A percentile compares a stretch with the other conserved stretches of the same genome.
phyloP scores from a whole-genome alignment of 768 basidiomycete genomes.

The Hortiboletus flavorubellus region DNA sequence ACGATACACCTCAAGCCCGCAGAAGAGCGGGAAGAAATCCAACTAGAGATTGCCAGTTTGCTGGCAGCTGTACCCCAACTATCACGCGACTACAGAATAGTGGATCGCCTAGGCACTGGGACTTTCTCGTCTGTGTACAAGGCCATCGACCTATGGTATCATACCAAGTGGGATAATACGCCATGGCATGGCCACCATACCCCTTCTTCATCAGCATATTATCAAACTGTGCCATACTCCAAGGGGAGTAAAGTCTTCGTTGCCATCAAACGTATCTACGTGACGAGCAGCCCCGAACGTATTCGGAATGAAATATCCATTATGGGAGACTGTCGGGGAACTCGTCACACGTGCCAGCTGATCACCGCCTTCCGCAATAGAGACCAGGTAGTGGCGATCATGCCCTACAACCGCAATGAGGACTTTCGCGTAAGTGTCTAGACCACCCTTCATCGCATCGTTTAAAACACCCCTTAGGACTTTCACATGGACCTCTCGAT shows the following conservation, averaged over 20 bases:
- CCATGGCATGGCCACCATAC: conserved; percentile 71
- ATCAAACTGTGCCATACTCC: conserved; percentile 49
- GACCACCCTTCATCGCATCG: background rate
- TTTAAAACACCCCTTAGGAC: conserved; percentile 43
- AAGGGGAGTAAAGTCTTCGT: conserved; percentile 65
- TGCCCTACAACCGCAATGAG: conserved; percentile 90
- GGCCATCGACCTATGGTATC: conserved; percentile 76
- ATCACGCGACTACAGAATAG: conserved; percentile 62
- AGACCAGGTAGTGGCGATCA: conserved; percentile 91
- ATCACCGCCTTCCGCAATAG: conserved; percentile 90
- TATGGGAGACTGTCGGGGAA: conserved; percentile 80
- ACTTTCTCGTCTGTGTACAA: conserved; percentile 99
- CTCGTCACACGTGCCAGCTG: conserved; percentile 85
- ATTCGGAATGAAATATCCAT: conserved; percentile 93
- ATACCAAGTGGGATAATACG: conserved; percentile 72
- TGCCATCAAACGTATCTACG: conserved; percentile 95
- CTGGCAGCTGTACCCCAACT: conserved; percentile 65
- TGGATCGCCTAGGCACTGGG: conserved; percentile 93
- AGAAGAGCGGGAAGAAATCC: conserved; percentile 73
- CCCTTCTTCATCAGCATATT: conserved; percentile 58
- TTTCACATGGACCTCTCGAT: conserved; percentile 77
- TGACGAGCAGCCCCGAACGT: conserved; percentile 89
- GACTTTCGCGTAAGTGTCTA: conserved; percentile 82
- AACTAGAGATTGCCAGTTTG: conserved; percentile 73
- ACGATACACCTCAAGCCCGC: conserved; percentile 53